phyloP scores from a whole-genome alignment of 805 yeast species.

The Vanderwaltozyma polyspora region DNA sequence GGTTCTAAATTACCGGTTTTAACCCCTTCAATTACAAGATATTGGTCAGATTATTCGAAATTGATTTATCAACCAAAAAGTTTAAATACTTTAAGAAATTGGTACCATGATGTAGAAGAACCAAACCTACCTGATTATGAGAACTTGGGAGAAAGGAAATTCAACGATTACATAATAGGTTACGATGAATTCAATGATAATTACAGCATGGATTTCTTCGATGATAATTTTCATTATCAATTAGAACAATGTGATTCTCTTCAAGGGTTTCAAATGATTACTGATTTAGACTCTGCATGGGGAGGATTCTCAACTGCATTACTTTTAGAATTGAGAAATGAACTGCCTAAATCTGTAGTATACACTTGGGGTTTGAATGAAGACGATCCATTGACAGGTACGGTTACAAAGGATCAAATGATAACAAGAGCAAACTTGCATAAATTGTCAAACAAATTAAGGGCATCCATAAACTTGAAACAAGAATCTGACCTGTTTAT shows the following conservation, averaged over 20 bases:
- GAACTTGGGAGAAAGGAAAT: constrained; percentile 21
- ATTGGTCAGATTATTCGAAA: constrained; percentile 75
- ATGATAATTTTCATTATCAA: constrained; percentile 44
- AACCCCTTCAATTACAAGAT: constrained; percentile 33
- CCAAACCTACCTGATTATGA: constrained; percentile 24
- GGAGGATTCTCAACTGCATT: constrained; percentile 55
- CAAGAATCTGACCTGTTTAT: constrained; percentile 42
- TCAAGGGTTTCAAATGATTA: constrained; percentile 56
- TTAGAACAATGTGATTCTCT: constrained; percentile 70
- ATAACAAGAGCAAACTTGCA: constrained; percentile 2
- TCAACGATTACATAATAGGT: constrained; percentile 46
- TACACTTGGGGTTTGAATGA: constrained; percentile 38
- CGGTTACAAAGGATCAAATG: constrained; percentile 5
- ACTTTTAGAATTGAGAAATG: constrained; percentile 53
- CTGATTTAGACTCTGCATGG: constrained; percentile 77
- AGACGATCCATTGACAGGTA: constrained; percentile 14
- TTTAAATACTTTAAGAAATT: constrained; percentile 42
- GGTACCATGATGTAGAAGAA: constrained; percentile 34
- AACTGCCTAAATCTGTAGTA: constrained; percentile 39
- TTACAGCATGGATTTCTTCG: constrained; percentile 40
- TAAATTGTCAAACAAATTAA: constrained; percentile 31
- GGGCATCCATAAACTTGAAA: constrained; percentile 36
- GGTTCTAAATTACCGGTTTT: constrained; percentile 26
- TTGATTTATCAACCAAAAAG: constrained; percentile 55
- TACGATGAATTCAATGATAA: constrained; percentile 40